Evolutionary conservation across 441 rosid genomes (phyloP).

Genomic region (Raphanus hybrid): DNA sequence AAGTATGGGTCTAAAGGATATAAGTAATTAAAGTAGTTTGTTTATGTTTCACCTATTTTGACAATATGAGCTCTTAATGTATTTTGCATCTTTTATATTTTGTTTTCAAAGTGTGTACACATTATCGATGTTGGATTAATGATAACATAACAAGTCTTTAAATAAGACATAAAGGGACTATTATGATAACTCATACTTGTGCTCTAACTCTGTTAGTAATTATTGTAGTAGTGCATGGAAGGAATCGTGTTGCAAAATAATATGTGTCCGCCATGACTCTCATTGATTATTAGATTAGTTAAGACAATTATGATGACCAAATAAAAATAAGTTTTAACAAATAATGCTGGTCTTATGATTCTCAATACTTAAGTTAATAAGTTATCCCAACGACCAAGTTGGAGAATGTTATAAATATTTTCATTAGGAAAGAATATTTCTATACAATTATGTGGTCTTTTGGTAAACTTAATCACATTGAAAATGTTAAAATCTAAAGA

Average conservation of each 20-base stretch:
- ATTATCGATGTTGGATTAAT: too few species aligned
- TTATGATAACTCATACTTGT: background rate
- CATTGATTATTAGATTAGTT: background rate
- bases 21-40: too few species aligned
- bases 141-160: background rate
- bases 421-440: background rate
- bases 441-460: background rate
- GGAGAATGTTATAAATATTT: background rate
- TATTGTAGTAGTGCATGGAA: background rate
- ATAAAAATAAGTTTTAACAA: background rate
- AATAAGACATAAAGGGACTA: background rate
- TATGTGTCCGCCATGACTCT: background rate
- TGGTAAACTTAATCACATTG: too few species aligned
- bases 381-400: background rate
- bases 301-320: background rate
- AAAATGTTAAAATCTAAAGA: too few species aligned
- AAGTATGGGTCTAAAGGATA: too few species aligned
- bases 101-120: too few species aligned
- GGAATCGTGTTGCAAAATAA: background rate
- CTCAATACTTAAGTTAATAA: background rate
- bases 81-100: too few species aligned
- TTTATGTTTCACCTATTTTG: too few species aligned
- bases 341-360: background rate
- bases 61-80: too few species aligned
- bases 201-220: background rate